Evolutionary conservation across 495 filamentous ascomycete genomes (phyloP).

Genomic region (Apodospora peruviana): DNA sequence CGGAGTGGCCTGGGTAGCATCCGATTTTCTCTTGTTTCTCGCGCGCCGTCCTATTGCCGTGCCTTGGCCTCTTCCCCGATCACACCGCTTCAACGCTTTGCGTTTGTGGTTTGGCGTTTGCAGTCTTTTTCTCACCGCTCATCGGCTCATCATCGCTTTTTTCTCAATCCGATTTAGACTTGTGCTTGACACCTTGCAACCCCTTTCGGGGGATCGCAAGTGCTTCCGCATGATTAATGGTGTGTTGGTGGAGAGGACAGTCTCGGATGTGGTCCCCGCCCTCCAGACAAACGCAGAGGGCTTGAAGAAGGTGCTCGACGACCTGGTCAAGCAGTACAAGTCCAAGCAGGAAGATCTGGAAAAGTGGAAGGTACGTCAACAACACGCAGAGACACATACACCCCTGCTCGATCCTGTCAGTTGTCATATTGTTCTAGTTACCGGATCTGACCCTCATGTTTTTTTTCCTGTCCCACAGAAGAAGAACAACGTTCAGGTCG

Average conservation of each 20-base stretch:
- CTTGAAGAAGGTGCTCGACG: constrained; percentile 91
- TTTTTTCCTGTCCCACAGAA: constrained; percentile 55
- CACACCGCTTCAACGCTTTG: too few relatives aligned
- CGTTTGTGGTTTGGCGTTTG: not conserved
- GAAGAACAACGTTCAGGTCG: constrained; percentile 97
- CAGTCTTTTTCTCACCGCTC: constrained; percentile 27
- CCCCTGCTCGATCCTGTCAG: not conserved
- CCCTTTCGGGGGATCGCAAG: constrained; percentile 79
- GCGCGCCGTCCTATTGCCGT: not conserved
- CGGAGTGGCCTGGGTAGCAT: too few relatives aligned
- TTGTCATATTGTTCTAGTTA: not conserved
- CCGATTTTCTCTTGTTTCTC: constrained; percentile 3
- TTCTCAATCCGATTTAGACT: constrained; percentile 52
- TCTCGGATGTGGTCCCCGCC: constrained; percentile 84
- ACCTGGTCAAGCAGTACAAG: constrained; percentile 96
- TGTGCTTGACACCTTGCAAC: constrained; percentile 87
- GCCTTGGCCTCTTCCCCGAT: too few relatives aligned
- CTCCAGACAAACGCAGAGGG: constrained; percentile 94
- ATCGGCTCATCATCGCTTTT: constrained; percentile 26
- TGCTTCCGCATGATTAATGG: constrained; percentile 99
- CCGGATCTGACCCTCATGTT: constrained; percentile 13
- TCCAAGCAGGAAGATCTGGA: constrained; percentile 90
- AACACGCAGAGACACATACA: not conserved
- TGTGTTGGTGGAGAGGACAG: constrained; percentile 87
- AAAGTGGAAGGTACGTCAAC: constrained; percentile 83